Evolutionary conservation across 1,284 basidiomycete species (phyloP).

Genomic region (Phylloboletellus chloephorus): DNA sequence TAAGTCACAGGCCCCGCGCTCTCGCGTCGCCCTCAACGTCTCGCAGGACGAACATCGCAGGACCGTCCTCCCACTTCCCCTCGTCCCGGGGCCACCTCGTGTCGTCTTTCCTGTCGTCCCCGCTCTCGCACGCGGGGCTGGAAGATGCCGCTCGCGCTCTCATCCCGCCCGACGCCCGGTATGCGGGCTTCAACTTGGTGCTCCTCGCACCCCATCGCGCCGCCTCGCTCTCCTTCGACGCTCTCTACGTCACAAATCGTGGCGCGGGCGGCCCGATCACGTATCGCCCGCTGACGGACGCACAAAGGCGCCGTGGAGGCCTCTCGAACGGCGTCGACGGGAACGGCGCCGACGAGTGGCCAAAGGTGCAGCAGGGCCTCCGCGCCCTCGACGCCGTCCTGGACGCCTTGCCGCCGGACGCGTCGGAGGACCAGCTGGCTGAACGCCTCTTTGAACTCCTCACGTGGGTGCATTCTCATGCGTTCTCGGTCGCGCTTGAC

Average conservation of each 20-base stretch:
- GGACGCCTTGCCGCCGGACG: constrained; percentile 31
- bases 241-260: constrained; percentile 58
- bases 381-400: constrained; percentile 41
- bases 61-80: constrained; percentile 41
- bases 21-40: constrained; percentile 1
- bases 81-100: constrained; percentile 64
- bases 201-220: constrained; percentile 42
- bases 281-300: constrained; percentile 44
- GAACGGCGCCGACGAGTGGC: constrained; percentile 54
- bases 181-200: constrained; percentile 75
- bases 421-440: constrained; percentile 46
- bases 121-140: constrained; percentile 6
- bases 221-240: constrained; percentile 41
- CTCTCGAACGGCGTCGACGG: constrained; percentile 72
- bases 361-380: constrained; percentile 61
- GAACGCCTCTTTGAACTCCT: constrained; percentile 58
- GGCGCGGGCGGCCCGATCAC: constrained; percentile 58
- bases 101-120: constrained; percentile 50
- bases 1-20: constrained; percentile 36
- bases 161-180: constrained; percentile 43
- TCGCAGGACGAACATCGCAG: constrained; percentile 74
- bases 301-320: constrained; percentile 49
- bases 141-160: constrained; percentile 43
- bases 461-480: constrained; percentile 44
- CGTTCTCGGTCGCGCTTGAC: constrained; percentile 8